Evolutionary conservation across 2,329 filamentous ascomycete genomes (phyloP).

Genomic region (Daldinia eschscholtzii): DNA sequence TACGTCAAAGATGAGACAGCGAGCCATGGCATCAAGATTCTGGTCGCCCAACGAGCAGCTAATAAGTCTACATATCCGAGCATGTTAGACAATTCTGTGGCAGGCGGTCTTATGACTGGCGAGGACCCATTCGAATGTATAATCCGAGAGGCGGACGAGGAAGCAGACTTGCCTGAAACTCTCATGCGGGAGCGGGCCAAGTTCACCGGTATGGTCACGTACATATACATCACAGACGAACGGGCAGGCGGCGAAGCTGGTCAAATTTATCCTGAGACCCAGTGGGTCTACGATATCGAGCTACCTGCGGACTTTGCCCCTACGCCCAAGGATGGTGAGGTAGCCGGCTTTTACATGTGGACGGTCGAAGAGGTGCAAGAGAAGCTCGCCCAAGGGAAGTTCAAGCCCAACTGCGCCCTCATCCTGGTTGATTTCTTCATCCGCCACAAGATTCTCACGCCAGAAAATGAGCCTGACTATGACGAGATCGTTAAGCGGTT

Average conservation of each 20-base stretch:
- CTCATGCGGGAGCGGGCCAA: conserved; percentile 73
- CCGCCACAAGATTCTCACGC: conserved; percentile 82
- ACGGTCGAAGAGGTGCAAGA: conserved; percentile 80
- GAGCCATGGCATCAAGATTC: conserved; percentile 76
- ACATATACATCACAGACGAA: conserved; percentile 83
- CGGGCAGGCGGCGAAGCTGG: conserved; percentile 83
- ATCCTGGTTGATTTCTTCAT: conserved; percentile 92
- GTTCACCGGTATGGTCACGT: conserved; percentile 79
- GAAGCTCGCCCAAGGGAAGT: conserved; percentile 77
- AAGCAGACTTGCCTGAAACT: conserved; percentile 81
- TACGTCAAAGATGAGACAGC: conserved; percentile 68
- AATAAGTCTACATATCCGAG: conserved; percentile 88
- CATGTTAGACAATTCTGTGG: conserved; percentile 97
- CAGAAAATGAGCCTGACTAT: conserved; percentile 82
- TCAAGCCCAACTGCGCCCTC: conserved; percentile 93
- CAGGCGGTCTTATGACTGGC: conserved; percentile 82
- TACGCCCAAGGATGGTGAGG: conserved; percentile 87
- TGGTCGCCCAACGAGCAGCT: conserved; percentile 82
- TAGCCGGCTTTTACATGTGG: conserved; percentile 84
- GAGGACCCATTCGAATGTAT: conserved; percentile 86
- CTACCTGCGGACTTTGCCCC: conserved; percentile 76
- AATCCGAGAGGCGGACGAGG: conserved; percentile 88
- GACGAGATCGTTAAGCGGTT: conserved; percentile 80
- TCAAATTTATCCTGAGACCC: conserved; percentile 88
- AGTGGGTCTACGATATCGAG: conserved; percentile 92